Evolutionary conservation across 2,329 filamentous ascomycete species (phyloP), one percentile per base, ranked within the genome.

Genomic region (Diaporthe sp.): DNA sequence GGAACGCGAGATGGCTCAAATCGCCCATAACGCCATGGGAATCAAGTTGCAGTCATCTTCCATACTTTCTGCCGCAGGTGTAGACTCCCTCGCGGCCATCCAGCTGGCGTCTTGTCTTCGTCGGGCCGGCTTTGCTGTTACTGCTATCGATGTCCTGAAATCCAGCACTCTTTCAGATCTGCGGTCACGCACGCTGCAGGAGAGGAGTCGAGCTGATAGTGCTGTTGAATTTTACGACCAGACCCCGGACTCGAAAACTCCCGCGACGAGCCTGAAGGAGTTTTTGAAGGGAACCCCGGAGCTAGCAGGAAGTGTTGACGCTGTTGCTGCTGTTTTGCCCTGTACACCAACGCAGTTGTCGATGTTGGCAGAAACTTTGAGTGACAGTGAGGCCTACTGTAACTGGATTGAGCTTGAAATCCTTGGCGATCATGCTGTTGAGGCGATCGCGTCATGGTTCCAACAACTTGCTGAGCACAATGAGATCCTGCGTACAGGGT

Each of bases 271-370:
- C 39, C 17, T n/a, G 44, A 31, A 49, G n/a, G 59, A 77, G 46
- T 65, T 68, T 73, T 69, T 74, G 62, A 75, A 76, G 49, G 75
- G 77, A 73, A 28, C 34, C 13, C 44, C 12, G 34, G 79, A 65
- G 53, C 75, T 82, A 10, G 53, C 78, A 12, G 76, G 79, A 2
- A 73, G 82, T 3, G 77, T 87, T 13, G 83, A 87, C 46, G 82
- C 85, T 34, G 79, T 92, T n/a, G 81, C 88, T 4, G 78, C 77
- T 8, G 82, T 91, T 6, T 80, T 89, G 25, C 88, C 88, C 6
- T 97, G 94, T 81, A 96, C 92, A 5, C 89, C 92, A 19, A 86
- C 97, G 13, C 96, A 98, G 79, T 85, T 89, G 25, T 92, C 94
- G 2, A 97, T 98, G 95, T 87, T 98, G 22, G 87, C 90, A 0